Evolutionary conservation across 352 stramenopile species (phyloP), one percentile per base, ranked within the genome.

Genomic region (Peronospora belbahrii): DNA sequence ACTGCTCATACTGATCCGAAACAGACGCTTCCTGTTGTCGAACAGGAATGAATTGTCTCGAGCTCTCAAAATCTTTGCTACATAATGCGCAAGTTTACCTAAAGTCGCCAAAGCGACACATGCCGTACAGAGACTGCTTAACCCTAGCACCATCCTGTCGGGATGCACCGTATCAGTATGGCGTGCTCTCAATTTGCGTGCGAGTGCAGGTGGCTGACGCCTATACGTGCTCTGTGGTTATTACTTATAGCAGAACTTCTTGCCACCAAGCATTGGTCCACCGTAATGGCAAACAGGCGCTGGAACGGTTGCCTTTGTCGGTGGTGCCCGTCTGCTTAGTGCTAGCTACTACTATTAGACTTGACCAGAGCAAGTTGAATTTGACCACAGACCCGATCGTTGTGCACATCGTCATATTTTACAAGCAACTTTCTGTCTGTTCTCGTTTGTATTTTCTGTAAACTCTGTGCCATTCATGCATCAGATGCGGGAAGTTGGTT

Each of bases 251-350:
- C 10, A 36, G 3, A 19, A 36, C 2, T 18, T 18, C 30, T 33
- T 11, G 33, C 8, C 14, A 38, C 33, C 33, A 38, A n/a, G 33
- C 33, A 25, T 43, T 51, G 39, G 40, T 51, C 52, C 47, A n/a
- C 40, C 36, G 35, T 19, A 11, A 32, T 35, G 40, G 35, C 41
- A 58, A 58, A 62, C 40, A 62, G 53, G 41, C 47, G 46, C 18
- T 5, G 22, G 28, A 62, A 22, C 53, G 45, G 28, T 62, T 58
- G 36, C 34, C 32, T 41, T 52, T 46, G n/a, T 53, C 54, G 53
- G 48, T 8, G 25, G 11, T 13, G 48, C 42, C 48, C 57, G 54
- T 56, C 57, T 56, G 18, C 41, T 46, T 3, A 25, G 45, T 18
- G 44, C 17, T 30, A 41, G 27, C 15, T 13, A 42, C 18, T 28